Evolutionary conservation across 352 stramenopile species (phyloP).

Genomic region (Phytophthora palmivora): DNA sequence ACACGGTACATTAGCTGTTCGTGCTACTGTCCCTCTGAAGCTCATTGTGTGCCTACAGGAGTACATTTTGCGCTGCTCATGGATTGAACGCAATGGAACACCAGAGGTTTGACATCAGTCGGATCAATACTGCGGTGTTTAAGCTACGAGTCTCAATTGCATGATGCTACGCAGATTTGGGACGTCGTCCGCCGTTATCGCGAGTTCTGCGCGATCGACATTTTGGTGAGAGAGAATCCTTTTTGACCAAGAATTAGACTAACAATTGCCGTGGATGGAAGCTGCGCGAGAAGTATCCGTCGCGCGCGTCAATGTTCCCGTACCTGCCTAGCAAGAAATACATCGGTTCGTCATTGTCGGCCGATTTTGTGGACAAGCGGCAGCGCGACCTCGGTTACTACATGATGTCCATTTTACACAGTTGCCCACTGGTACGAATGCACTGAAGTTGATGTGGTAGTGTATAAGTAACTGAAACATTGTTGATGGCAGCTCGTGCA

Average conservation of each 20-base stretch:
- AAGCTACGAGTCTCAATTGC: not conserved
- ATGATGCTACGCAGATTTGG: slow-evolving; percentile 63
- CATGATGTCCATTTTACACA: slow-evolving; percentile 86
- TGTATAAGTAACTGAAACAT: not conserved
- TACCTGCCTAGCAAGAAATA: slow-evolving; percentile 89
- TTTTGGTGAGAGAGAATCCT: slow-evolving; percentile 53
- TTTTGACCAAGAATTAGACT: slow-evolving; percentile 2
- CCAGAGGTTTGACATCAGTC: slow-evolving; percentile 45
- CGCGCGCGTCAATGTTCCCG: slow-evolving; percentile 72
- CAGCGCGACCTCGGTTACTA: slow-evolving; percentile 89
- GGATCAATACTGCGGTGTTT: not conserved
- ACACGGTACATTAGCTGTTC: slow-evolving; percentile 56
- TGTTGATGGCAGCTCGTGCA: slow-evolving; percentile 60
- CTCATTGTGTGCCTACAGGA: slow-evolving; percentile 48
- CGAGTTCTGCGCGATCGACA: slow-evolving; percentile 88
- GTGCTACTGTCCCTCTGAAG: not conserved
- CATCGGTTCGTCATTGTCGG: slow-evolving; percentile 84
- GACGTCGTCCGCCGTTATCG: slow-evolving; percentile 84
- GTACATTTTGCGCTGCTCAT: slow-evolving; percentile 85
- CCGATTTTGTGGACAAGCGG: slow-evolving; percentile 88
- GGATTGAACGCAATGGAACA: slow-evolving; percentile 56
- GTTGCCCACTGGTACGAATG: slow-evolving; percentile 63
- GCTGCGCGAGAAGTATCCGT: slow-evolving; percentile 88
- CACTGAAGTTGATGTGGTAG: not conserved
- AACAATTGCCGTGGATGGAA: slow-evolving; percentile 28